phyloP scores from a whole-genome alignment of 2,329 filamentous ascomycete genomes.

The Monosporascus ibericus region DNA sequence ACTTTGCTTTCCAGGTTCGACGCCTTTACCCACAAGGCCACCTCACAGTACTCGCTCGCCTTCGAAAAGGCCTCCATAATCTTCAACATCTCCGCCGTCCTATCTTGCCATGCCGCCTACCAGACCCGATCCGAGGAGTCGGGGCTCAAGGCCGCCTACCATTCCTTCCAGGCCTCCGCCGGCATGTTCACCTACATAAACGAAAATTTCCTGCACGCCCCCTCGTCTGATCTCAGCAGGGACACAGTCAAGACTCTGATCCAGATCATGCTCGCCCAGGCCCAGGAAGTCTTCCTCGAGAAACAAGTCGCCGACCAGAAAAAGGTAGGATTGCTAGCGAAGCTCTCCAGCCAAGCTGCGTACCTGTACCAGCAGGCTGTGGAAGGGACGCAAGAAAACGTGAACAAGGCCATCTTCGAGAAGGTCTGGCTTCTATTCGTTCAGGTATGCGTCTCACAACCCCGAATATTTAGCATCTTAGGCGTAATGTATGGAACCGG shows the following conservation, averaged over 20 bases:
- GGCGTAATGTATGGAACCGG: background rate
- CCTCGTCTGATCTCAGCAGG: conserved; percentile 89
- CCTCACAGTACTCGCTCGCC: conserved; percentile 89
- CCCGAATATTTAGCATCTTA: background rate
- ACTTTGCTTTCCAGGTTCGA: conserved; percentile 66
- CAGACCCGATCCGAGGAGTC: conserved; percentile 90
- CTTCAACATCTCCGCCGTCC: conserved; percentile 96
- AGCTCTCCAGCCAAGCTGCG: conserved; percentile 84
- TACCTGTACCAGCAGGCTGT: conserved; percentile 82
- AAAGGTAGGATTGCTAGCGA: conserved; percentile 85
- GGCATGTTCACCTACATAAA: conserved; percentile 99
- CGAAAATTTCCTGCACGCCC: conserved; percentile 96
- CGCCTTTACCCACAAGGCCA: conserved; percentile 98
- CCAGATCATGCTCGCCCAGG: conserved; percentile 86
- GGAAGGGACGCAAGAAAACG: conserved; percentile 89
- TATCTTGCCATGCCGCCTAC: conserved; percentile 90
- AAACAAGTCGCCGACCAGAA: conserved; percentile 92
- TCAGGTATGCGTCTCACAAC: conserved; percentile 52
- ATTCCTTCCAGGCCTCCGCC: conserved; percentile 95
- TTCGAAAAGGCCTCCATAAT: conserved; percentile 99
- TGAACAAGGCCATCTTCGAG: conserved; percentile 85
- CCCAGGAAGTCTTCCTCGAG: conserved; percentile 94
- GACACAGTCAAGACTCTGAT: conserved; percentile 96
- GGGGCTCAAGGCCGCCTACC: conserved; percentile 92
- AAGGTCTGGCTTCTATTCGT: conserved; percentile 84